Evolutionary conservation across 225 moss, liverwort and hornwort genomes (phyloP), one percentile per base, ranked within the genome.

Genomic region (Marchantia polymorpha): DNA sequence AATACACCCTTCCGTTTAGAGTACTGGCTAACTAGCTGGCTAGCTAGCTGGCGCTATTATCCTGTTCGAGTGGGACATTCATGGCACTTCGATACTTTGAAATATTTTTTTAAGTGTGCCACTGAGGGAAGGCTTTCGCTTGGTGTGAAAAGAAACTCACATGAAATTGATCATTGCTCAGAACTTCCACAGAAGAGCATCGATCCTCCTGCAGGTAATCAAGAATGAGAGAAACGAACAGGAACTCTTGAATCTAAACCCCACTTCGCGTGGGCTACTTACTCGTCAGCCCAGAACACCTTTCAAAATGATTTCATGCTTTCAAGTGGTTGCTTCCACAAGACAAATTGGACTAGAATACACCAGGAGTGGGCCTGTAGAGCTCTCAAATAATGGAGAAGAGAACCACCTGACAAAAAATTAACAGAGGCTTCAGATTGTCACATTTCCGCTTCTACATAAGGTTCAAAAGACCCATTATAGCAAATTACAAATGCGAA

Each of bases 321-420:
- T 75, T 79, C 82, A 64, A 77, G 77, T 71, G 85, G 76, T 78
- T 80, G 72, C 80, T 78, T 80, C 77, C 80, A 80, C 72, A 63
- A 76, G 80, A 83, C 80, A 85, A 77, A 77, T 80, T 75, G 68
- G 77, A 77, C 79, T 72, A 86, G 52, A 80, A 60, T 80, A 80
- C 82, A 80, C 78, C 77, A 77, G 79, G 72, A 26, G 80, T 77
- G 75, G 67, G 77, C 80, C 80, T 73, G 80, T 55, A 77, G 74
- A 77, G 76, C 82, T 81, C 80, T 86, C 66, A 69, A 58, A 73
- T 76, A 82, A 82, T 73, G 25, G 72, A 86, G 82, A 80, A 55
- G 78, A 82, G 67, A 82, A 72, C 79, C 74, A 80, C 82, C 72
- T 85, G 79, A 82, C 52, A 52, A 61, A 82, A 82, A 63, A 85